A percentile compares a stretch with the other conserved stretches of the same genome.
phyloP scores from a whole-genome alignment of 2,329 filamentous ascomycete genomes.

The Paraphoma sp. region DNA sequence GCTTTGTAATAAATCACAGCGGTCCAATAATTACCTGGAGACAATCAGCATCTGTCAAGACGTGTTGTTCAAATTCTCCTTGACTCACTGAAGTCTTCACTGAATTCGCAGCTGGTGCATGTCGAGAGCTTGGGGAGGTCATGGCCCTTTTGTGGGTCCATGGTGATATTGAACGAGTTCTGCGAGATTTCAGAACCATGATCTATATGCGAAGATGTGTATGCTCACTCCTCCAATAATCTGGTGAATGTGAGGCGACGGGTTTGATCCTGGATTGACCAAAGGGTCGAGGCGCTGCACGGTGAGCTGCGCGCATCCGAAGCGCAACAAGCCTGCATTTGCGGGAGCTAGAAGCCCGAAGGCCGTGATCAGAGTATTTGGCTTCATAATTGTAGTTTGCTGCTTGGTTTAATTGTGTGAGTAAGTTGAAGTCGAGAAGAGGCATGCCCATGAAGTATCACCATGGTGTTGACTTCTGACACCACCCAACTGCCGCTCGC shows the following conservation, averaged over 20 bases:
- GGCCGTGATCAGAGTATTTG: conserved; percentile 16
- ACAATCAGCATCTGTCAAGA: not conserved
- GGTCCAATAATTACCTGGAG: conserved; percentile 42
- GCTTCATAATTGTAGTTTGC: conserved; percentile 23
- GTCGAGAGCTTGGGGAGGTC: conserved; percentile 40
- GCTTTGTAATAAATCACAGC: conserved; percentile 38
- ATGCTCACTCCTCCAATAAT: conserved; percentile 49
- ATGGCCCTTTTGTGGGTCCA: conserved; percentile 39
- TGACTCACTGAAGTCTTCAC: conserved; percentile 42
- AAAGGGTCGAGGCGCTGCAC: conserved; percentile 34
- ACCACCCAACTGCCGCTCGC: not conserved
- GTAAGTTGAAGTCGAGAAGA: not conserved
- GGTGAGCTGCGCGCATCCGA: conserved; percentile 33
- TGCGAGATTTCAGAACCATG: conserved; percentile 6
- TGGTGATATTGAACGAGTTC: conserved; percentile 57
- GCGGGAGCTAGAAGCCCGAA: conserved; percentile 25
- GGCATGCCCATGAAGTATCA: not conserved
- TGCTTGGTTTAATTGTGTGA: no score
- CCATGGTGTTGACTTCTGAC: not conserved
- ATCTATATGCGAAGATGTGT: not conserved
- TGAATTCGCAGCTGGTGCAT: conserved; percentile 54
- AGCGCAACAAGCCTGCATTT: conserved; percentile 32
- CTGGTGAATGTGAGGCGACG: conserved; percentile 49
- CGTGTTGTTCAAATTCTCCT: not conserved
- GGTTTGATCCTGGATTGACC: conserved; percentile 47